Percentiles rank a stretch among this genome's conserved stretches.
Evolutionary conservation across 495 filamentous ascomycete genomes (phyloP).

Genomic region (Talaromyces adpressus): DNA sequence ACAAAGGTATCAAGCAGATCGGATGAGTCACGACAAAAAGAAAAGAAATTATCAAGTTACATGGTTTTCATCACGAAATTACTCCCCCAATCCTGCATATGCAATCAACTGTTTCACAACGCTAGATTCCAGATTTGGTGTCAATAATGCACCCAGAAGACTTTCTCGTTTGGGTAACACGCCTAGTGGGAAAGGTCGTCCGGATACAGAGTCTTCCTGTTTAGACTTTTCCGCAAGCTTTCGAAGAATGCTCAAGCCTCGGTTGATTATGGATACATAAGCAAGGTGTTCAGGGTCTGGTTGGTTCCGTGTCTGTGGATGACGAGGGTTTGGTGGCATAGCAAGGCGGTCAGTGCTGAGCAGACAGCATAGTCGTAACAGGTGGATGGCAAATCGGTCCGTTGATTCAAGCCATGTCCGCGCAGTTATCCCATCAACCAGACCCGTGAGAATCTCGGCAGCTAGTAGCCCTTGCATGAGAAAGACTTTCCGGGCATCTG

Average conservation of each 20-base stretch:
- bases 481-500: conserved; percentile 76
- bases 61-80: conserved; percentile 6
- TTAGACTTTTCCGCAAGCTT: conserved; percentile 65
- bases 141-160: conserved; percentile 60
- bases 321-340: conserved; percentile 24
- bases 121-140: conserved; percentile 48
- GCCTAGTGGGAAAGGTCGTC: conserved; percentile 47
- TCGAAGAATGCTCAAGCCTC: conserved; percentile 63
- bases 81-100: conserved; percentile 58
- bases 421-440: conserved; percentile 67
- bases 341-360: conserved; percentile 55
- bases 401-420: conserved; percentile 75
- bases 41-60: conserved; percentile 2
- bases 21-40: not conserved
- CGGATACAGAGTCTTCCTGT: conserved; percentile 45
- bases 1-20: conserved; percentile 5
- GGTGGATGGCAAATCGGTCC: conserved; percentile 76
- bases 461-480: conserved; percentile 88
- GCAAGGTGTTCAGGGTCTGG: conserved; percentile 39
- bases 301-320: conserved; percentile 23
- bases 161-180: conserved; percentile 64
- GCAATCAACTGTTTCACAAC: conserved; percentile 68
- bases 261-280: conserved; percentile 54
- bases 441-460: conserved; percentile 76
- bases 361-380: conserved; percentile 63